Evolutionary conservation across 2,329 filamentous ascomycete species (phyloP).

Genomic region (Fusarium denticulatum): DNA sequence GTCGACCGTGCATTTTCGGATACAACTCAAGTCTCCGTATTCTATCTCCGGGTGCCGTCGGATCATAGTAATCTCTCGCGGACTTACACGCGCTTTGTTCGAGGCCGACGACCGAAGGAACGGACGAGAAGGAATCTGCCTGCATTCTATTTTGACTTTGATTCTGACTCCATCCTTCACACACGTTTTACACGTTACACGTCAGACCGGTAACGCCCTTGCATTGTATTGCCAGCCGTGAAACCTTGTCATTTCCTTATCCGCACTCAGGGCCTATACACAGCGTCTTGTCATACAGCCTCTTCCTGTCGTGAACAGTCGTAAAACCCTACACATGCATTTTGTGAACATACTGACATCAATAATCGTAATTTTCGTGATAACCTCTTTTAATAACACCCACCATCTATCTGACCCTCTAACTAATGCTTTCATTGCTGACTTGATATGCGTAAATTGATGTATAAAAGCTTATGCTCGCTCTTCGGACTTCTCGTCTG

Average conservation of each 20-base stretch:
- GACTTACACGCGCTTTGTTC: not conserved
- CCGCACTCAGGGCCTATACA: not conserved
- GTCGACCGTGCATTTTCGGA: slow-evolving; percentile 5
- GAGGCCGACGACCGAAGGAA: slow-evolving; percentile 14
- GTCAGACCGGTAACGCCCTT: slow-evolving; percentile 4
- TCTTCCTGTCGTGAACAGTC: not conserved
- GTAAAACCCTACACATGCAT: not conserved
- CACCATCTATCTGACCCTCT: slow-evolving; percentile 17
- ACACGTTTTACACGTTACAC: slow-evolving; percentile 4
- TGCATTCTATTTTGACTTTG: no score
- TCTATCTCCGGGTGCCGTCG: slow-evolving; percentile 7
- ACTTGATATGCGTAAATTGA: not conserved
- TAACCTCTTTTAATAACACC: slow-evolving; percentile 18
- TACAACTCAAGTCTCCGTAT: slow-evolving; percentile 11
- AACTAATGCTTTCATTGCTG: not conserved
- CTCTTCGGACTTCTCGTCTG: slow-evolving; percentile 10
- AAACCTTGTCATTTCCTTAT: slow-evolving; percentile 8
- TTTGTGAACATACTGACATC: not conserved
- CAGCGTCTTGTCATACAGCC: slow-evolving; percentile 4
- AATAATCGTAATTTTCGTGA: slow-evolving; percentile 8
- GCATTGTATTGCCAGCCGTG: slow-evolving; percentile 5
- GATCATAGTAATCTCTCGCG: not conserved
- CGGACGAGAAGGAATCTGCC: not conserved
- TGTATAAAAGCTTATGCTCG: not conserved
- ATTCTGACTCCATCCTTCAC: not conserved